Evolutionary conservation across 1,284 basidiomycete species (phyloP), one percentile per base, ranked within the genome.

Genomic region (Acaromyces ingoldii): DNA sequence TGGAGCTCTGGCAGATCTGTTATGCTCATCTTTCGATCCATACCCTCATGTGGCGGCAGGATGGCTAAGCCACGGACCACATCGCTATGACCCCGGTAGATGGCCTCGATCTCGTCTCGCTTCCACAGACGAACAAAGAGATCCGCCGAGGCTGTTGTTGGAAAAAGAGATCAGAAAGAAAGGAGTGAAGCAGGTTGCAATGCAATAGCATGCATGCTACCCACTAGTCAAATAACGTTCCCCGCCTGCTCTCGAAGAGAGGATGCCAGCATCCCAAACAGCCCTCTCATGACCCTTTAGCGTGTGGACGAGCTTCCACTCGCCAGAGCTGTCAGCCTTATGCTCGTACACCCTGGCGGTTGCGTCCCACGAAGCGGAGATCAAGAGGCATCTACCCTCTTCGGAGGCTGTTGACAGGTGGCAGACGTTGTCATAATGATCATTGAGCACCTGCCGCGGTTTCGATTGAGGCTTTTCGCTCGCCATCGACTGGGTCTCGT

Each of bases 311-410:
- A 31, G n/a, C 4, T 25, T 43, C 63, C 63, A 65, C n/a, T n/a
- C n/a, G n/a, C n/a, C n/a, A n/a, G n/a, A n/a, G n/a, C n/a, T n/a
- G n/a, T n/a, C n/a, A n/a, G n/a, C n/a, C 24, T 37, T 37, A 37
- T 37, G 36, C 26, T 24, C 21, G 24, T 34, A 65, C 15, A 60
- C 55, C 4, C 60, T 36, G 1, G 58, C 58, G 1, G 60, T 65
- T 34, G 49, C 55, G 51, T 65, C 63, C 63, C 63, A 65, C 15
- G 61, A 63, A 0, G 47, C 63, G 10, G 60, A 63, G 22, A 63
- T 59, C 9, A 65, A 56, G 19, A 42, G 24, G 28, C 19, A 49
- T 26, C 11, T 25, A 39, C 17, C 17, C 15, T 37, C 11, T 9
- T 31, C 1, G 22, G 6, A 10, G 6, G 45, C 15, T 33, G 25